A percentile compares a stretch with the other conserved stretches of the same genome.
phyloP scores from a whole-genome alignment of 176 grass and related monocot species.

The Oryza meyeriana region DNA sequence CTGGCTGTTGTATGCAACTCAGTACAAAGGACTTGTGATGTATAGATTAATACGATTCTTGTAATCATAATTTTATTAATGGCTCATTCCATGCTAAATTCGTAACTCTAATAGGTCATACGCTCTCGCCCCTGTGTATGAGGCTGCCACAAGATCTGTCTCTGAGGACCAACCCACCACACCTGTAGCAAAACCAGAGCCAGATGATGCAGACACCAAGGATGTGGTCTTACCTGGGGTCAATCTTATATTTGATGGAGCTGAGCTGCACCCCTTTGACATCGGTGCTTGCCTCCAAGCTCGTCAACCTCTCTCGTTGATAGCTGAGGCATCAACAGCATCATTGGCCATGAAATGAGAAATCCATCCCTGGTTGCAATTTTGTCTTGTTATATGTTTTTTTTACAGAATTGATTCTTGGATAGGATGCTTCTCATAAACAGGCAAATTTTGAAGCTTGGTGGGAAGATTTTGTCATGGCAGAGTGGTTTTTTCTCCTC shows the following conservation, averaged over 20 bases:
- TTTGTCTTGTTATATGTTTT: neutral
- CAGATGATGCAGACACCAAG: constrained; percentile 67
- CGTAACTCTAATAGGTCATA: constrained; percentile 49
- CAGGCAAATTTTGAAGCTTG: neutral
- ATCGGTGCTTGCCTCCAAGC: constrained; percentile 85
- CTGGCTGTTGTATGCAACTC: no score
- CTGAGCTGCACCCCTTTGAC: constrained; percentile 71
- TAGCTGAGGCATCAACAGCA: constrained; percentile 67
- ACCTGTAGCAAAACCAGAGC: constrained; percentile 44
- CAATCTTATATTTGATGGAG: constrained; percentile 90
- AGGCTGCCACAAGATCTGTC: constrained; percentile 55
- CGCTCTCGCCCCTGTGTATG: constrained; percentile 65
- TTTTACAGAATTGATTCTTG: neutral
- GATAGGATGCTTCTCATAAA: neutral
- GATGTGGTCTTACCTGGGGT: constrained; percentile 85
- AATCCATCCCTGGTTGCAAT: neutral
- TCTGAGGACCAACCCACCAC: constrained; percentile 58
- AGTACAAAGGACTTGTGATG: neutral
- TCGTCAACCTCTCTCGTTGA: constrained; percentile 70
- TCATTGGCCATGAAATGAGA: constrained; percentile 54
- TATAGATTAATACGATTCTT: neutral
- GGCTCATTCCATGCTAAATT: neutral
- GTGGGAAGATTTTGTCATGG: neutral
- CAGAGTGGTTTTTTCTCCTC: neutral
- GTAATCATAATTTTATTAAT: neutral